Evolutionary conservation across 441 rosid species (phyloP).

Genomic region (Pelargonium australe): DNA sequence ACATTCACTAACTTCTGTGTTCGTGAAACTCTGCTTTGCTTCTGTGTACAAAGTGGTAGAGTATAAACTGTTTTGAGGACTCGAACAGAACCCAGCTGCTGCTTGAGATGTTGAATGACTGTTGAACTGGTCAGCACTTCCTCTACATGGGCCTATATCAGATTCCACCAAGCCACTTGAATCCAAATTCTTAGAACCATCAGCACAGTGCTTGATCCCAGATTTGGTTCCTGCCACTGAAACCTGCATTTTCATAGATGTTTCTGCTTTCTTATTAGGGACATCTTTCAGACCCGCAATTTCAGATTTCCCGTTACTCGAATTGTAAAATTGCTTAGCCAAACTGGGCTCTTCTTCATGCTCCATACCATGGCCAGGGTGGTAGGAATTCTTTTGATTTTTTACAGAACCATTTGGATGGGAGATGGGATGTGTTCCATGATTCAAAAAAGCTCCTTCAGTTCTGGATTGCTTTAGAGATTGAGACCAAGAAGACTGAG

Average conservation of each 20-base stretch:
- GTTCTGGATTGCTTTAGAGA: conserved; percentile 35
- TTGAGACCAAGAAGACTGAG: conserved; percentile 33
- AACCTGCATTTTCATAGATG: conserved; percentile 25
- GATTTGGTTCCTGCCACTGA: conserved; percentile 28
- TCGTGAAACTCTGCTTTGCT: conserved; percentile 74
- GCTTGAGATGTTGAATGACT: conserved; percentile 27
- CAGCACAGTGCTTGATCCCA: conserved; percentile 24
- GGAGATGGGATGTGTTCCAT: not conserved
- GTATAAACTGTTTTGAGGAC: conserved; percentile 60
- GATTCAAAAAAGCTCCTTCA: conserved; percentile 9
- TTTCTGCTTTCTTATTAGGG: conserved; percentile 19
- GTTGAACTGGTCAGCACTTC: not conserved
- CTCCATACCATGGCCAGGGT: not conserved
- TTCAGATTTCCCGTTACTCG: conserved; percentile 20
- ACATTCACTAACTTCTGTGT: conserved; percentile 69
- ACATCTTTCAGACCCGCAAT: conserved; percentile 8
- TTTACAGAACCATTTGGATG: not conserved
- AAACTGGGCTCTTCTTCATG: not conserved
- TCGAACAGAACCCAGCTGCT: conserved; percentile 38
- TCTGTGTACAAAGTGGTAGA: conserved; percentile 50
- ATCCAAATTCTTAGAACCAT: conserved; percentile 31
- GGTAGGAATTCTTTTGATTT: not conserved
- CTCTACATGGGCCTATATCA: conserved; percentile 19
- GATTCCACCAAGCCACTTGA: conserved; percentile 38
- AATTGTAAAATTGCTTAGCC: conserved; percentile 30